A percentile compares a stretch with the other conserved stretches of the same genome.
Conservation (phyloP, 148 eudicot species). For the Rhododendron ferrugineum region DNA sequence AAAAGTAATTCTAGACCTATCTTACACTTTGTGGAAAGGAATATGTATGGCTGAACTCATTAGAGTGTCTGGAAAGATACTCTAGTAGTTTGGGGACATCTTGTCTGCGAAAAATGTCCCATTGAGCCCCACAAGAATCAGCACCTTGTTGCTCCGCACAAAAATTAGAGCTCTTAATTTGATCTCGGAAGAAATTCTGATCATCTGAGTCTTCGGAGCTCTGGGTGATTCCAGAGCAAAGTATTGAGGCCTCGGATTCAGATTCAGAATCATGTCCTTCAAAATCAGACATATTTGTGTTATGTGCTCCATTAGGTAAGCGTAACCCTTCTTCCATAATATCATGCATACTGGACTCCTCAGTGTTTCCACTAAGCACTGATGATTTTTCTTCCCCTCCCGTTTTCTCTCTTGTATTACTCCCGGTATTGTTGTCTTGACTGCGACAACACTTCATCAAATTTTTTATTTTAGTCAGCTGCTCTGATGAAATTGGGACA, state of each 20-base stretch:
- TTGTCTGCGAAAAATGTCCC: conserved; percentile 89
- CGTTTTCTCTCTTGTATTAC: conserved; percentile 17
- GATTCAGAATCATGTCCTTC: conserved; percentile 42
- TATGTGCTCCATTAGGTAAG: conserved; percentile 32
- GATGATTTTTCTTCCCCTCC: conserved; percentile 37
- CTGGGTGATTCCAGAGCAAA: conserved; percentile 44
- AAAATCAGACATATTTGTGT: conserved; percentile 22
- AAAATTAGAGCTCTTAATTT: conserved; percentile 24
- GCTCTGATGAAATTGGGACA: conserved; percentile 44
- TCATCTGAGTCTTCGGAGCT: conserved; percentile 42
- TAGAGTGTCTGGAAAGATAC: conserved; percentile 55
- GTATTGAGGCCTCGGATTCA: conserved; percentile 66
- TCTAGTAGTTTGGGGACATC: conserved; percentile 76
- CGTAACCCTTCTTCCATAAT: conserved; percentile 21
- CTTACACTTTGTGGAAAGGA: conserved; percentile 44
- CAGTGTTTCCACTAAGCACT: conserved; percentile 49
- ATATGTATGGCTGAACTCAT: conserved; percentile 33
- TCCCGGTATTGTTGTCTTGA: conserved; percentile 25
- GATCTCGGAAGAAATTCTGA: conserved; percentile 31
- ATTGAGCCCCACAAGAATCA: conserved; percentile 58
- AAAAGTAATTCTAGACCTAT: not conserved
- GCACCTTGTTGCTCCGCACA: conserved; percentile 19
- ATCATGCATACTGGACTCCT: conserved; percentile 48
- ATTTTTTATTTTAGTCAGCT: conserved; percentile 40
- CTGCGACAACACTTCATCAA: conserved; percentile 38